Percentiles rank a stretch among this genome's conserved stretches.
phyloP scores from a whole-genome alignment of 1,284 basidiomycete genomes.

The Papiliotrema flavescens region DNA sequence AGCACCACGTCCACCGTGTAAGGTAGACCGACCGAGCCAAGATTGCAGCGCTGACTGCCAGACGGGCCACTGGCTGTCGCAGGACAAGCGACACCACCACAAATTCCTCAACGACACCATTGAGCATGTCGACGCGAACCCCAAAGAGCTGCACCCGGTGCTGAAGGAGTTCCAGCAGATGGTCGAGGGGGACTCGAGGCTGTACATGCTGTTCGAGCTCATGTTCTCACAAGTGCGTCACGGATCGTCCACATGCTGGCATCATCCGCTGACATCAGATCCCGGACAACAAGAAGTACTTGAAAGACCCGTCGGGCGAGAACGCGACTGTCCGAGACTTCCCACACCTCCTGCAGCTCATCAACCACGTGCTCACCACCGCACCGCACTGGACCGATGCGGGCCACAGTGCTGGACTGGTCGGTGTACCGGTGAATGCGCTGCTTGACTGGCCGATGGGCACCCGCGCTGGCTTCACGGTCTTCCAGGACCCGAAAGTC shows the following conservation, averaged over 20 bases:
- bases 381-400: constrained; percentile 49
- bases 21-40: constrained; percentile 1
- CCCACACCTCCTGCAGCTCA: constrained; percentile 50
- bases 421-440: constrained; percentile 53
- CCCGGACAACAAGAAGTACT: constrained; percentile 33
- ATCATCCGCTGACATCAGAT: constrained; percentile 13
- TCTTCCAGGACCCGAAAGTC: constrained; percentile 53
- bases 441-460: constrained; percentile 56
- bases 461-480: constrained; percentile 52
- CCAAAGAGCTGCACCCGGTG: constrained; percentile 41
- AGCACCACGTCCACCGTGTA: constrained; percentile 36
- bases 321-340: constrained; percentile 50
- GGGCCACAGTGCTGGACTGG: constrained; percentile 43
- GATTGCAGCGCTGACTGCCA: constrained; percentile 5
- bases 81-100: constrained; percentile 44
- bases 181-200: constrained; percentile 49
- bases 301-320: constrained; percentile 34
- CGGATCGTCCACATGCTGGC: neutral
- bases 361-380: constrained; percentile 51
- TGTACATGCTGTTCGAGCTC: constrained; percentile 50
- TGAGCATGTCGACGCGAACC: constrained; percentile 36
- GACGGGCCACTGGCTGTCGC: constrained; percentile 41
- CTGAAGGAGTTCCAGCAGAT: constrained; percentile 51
- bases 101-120: constrained; percentile 38
- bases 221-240: constrained; percentile 49